phyloP scores from a whole-genome alignment of 2,329 filamentous ascomycete species.

The Macroventuria anomochaeta region DNA sequence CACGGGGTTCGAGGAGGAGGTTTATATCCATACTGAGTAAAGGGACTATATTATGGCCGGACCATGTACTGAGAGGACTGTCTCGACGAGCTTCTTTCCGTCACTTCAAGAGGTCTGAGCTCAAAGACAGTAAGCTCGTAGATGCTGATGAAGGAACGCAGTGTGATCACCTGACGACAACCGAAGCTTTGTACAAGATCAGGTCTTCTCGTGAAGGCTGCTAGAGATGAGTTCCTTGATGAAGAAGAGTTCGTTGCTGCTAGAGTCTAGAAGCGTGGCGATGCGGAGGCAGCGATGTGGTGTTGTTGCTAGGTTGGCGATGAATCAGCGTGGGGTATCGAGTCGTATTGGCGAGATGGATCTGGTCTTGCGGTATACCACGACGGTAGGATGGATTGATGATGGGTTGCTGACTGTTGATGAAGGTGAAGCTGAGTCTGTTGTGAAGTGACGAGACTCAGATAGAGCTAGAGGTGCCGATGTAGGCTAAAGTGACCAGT shows the following conservation, averaged over 20 bases:
- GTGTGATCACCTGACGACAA: constrained; percentile 1
- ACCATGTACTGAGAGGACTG: constrained; percentile 43
- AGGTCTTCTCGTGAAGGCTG: neutral
- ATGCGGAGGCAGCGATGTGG: constrained; percentile 9
- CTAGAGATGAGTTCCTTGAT: neutral
- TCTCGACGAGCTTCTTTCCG: neutral
- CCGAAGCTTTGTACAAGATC: neutral
- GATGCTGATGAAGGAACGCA: neutral
- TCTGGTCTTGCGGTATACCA: constrained; percentile 3
- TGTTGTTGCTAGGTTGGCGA: constrained; percentile 20
- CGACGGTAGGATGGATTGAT: constrained; percentile 13
- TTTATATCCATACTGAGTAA: constrained; percentile 92
- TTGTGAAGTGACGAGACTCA: constrained; percentile 38
- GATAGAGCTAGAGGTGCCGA: constrained; percentile 44
- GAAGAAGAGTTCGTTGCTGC: constrained; percentile 1
- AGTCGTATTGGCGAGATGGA: constrained; percentile 21
- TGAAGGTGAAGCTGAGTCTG: constrained; percentile 31
- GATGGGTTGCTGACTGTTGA: constrained; percentile 29
- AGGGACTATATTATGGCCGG: constrained; percentile 52
- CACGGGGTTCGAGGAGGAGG: constrained; percentile 78
- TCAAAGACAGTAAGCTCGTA: neutral
- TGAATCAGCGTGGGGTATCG: constrained; percentile 15
- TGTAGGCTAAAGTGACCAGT: constrained; percentile 43
- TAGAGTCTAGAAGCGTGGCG: constrained; percentile 1
- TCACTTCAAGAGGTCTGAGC: constrained; percentile 1